Base-by-base conservation (phyloP, 2,329 filamentous ascomycete genomes). In the Penicillium sp. region DNA sequence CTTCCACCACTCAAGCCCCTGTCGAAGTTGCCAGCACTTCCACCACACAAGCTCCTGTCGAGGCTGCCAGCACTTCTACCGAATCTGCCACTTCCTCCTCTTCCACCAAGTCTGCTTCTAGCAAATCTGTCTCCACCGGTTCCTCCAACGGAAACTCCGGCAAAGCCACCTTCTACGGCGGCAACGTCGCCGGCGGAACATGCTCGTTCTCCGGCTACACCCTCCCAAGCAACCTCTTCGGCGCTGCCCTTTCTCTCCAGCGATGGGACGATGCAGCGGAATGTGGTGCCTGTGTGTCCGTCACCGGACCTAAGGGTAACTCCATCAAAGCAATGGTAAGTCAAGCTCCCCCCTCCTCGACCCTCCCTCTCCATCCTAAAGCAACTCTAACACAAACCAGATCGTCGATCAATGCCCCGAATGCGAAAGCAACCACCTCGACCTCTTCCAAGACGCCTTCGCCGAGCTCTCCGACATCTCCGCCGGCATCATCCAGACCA, bases 201-300 rank as follows among this genome's bases (percentile, higher is more conserved):
- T 90, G 87, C 73, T 84, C 82, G 13, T 88, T 89, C 77, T 77
- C 78, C 8, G 83, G 80, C 50, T 88, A 88, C 75, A 86, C 80
- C 3, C 75, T 89, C 27, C 86, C 86, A 7, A 76, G 80, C 12
- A 77, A 78, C 13, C 72, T 89, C 56, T 73, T 67, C 65, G 87
- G 87, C 55, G 86, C 85, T 10, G 87, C 87, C 2, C 79, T 86
- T 50, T 84, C 86, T 0, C 80, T 56, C 40, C 74, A 78, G 3
- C 82, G 80, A 63, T 89, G 87, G 87, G 60, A 68, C 31, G 51
- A 70, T 52, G 79, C 81, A 2, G 79, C 76, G 42, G 77, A 83
- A 61, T 90, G 87, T 66, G 87, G 87, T 62, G 76, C 79, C 21
- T 89, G 87, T 62, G 74, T 89, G 13, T 72, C 79, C 51, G 84